Evolutionary conservation across 2,329 filamentous ascomycete genomes (phyloP).

Genomic region (Byssoonygena ceratinophila): DNA sequence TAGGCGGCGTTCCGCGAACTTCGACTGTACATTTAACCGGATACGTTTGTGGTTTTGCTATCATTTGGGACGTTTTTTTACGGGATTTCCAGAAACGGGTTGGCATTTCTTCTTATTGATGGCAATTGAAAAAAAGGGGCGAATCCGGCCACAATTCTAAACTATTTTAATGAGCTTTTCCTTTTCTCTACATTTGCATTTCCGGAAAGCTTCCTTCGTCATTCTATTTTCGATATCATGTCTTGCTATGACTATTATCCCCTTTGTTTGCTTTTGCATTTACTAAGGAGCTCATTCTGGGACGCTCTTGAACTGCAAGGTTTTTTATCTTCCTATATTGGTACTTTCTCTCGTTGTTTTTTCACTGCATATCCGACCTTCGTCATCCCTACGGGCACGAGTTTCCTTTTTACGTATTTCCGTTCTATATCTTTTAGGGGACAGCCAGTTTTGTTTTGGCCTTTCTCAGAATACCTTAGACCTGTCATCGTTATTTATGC

Average conservation of each 20-base stretch:
- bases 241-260: slow-evolving; percentile 7
- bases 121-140: background rate
- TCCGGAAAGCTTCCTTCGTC: background rate
- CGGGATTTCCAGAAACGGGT: slow-evolving; percentile 5
- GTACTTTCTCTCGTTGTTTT: background rate
- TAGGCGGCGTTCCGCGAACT: background rate
- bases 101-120: slow-evolving; percentile 7
- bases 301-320: background rate
- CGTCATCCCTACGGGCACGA: slow-evolving; percentile 5
- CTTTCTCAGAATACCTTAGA: background rate
- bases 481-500: background rate
- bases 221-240: slow-evolving; percentile 9
- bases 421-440: background rate
- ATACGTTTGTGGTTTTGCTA: slow-evolving; percentile 8
- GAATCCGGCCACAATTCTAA: slow-evolving; percentile 3
- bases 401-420: background rate
- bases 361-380: background rate
- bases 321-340: background rate
- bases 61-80: slow-evolving; percentile 7
- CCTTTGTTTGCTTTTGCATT: background rate
- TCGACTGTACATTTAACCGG: slow-evolving; percentile 6
- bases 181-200: slow-evolving; percentile 1
- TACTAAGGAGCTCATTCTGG: slow-evolving; percentile 2
- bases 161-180: slow-evolving; percentile 7
- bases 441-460: background rate